Base-by-base conservation (phyloP, 1,284 basidiomycete species). In the Rhodotorula sp. region DNA sequence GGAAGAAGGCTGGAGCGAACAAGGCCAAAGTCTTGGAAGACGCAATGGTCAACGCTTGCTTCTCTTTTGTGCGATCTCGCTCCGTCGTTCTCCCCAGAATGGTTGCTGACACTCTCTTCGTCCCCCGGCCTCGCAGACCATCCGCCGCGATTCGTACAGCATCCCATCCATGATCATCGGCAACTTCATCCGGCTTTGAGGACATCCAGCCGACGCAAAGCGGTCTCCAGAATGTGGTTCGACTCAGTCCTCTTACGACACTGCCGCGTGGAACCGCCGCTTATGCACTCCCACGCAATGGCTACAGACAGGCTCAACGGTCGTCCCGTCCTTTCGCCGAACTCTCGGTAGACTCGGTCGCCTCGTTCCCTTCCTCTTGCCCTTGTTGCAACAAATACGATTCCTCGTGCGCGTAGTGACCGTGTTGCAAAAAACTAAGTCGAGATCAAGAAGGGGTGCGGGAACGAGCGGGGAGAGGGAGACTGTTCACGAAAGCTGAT, bases 1-100 rank as follows among this genome's bases (percentile, higher is more conserved):
- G 68, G 16, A 53, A 61, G 22, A 61, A 67, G 31, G 55, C 80
- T 69, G 76, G 85, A 73, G 79, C 76, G 79, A 67, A 77, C 75
- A 54, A 80, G 73, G 54, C 75, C 62, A 75, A 69, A 62, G 26
- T 64, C 22, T 37, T 61, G 11, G 65, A 67, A 34, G 62, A 72
- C n/a, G 69, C 72, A 9, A 67, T 70, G 52, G 68, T 71, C 46
- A 67, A 71, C 30, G 67, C 67, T 22, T 57, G 71, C 53, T 62
- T 69, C 55, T 67, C 59, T 3, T 64, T 69, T 15, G 59, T 60
- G 50, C 24, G 59, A 22, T 34, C 20, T 13, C 28, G 11, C 22
- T 37, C 34, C 44, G 46, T 31, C 48, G 37, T 31, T 40, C 70
- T 34, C 53, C 20, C 37, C 18, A 34, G 56, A n/a, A 26, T n/a